A percentile compares a stretch with the other conserved stretches of the same genome.
Evolutionary conservation across 306 rosid genomes (phyloP).

Genomic region (Castanospermum australe): DNA sequence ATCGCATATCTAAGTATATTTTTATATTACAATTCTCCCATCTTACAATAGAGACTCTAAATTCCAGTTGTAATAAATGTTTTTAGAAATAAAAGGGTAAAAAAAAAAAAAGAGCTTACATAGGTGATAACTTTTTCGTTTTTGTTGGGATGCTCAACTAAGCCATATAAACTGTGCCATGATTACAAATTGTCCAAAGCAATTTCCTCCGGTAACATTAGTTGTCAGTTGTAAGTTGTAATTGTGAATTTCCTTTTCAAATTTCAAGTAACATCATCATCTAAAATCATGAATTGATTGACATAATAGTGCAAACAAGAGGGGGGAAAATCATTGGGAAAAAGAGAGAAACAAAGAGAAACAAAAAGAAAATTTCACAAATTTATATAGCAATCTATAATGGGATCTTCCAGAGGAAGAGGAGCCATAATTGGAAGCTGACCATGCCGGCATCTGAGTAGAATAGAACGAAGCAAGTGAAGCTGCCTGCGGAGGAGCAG

Average conservation of each 20-base stretch:
- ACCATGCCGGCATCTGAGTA: conserved; percentile 5
- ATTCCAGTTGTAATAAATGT: no score
- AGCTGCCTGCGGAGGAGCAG: conserved; percentile 7
- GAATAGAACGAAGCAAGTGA: conserved; percentile 16
- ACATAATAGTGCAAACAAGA: neutral
- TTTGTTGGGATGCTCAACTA: no score
- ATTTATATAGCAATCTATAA: neutral
- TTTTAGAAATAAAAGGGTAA: no score
- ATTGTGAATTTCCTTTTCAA: neutral
- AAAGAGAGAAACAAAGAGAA: neutral
- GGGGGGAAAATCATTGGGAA: neutral
- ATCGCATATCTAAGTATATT: no score
- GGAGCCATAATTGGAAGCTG: conserved; percentile 18
- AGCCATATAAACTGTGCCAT: no score
- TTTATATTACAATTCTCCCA: no score
- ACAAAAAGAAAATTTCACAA: neutral
- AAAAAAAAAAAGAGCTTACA: no score
- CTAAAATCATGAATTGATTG: neutral
- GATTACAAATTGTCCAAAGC: no score
- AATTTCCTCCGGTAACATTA: no score
- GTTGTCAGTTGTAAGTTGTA: no score
- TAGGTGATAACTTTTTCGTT: no score
- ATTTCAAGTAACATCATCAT: neutral
- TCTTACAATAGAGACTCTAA: no score
- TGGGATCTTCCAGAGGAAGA: conserved; percentile 19